Evolutionary conservation across 2,329 filamentous ascomycete species (phyloP), one percentile per base, ranked within the genome.

Genomic region (Venturia pyrina): DNA sequence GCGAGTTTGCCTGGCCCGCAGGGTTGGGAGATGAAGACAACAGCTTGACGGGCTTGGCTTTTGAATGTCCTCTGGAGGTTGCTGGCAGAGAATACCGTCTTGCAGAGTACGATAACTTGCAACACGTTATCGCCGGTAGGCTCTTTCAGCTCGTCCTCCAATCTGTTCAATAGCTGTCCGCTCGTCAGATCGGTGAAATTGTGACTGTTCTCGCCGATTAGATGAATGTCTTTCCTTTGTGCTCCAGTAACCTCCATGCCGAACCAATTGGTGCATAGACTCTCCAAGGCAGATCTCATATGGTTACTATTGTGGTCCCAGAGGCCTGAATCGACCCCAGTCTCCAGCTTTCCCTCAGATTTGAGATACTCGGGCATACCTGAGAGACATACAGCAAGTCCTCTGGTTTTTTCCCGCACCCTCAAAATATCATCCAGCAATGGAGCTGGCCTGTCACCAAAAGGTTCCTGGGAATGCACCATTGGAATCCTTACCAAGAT

Each of bases 401-500:
- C 48, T 28, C 48, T 10, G 24, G 48, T 53, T 24, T 21, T 53
- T 53, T 53, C 48, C 3, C 48, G 48, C 8, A 53, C 48, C 28
- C 11, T 53, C 21, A 53, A 28, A 5, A 53, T 11, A 17, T 53
- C 48, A 21, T 53, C 48, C 13, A 53, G 48, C 4, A 53, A 28
- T 24, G 48, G 48, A 53, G 48, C 48, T 32, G 48, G 21, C 48
- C 28, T 28, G 21, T 28, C 28, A 28, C 48, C 21, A 28, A 53
- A 53, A 53, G 48, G 21, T 21, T 53, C 7, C 48, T 28, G 28
- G 10, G 44, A 37, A 21, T 66, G 53, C 28, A 40, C n/a, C 60
- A 69, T 13, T 21, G 62, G 61, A 3, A 69, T 32, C 7, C 6
- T 46, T 5, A 69, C 62, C 11, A 21, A 67, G 15, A 69, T 50